A percentile compares a stretch with the other conserved stretches of the same genome.
Conservation (phyloP, 2,329 filamentous ascomycete species). For the Aspergillus bombycis region DNA sequence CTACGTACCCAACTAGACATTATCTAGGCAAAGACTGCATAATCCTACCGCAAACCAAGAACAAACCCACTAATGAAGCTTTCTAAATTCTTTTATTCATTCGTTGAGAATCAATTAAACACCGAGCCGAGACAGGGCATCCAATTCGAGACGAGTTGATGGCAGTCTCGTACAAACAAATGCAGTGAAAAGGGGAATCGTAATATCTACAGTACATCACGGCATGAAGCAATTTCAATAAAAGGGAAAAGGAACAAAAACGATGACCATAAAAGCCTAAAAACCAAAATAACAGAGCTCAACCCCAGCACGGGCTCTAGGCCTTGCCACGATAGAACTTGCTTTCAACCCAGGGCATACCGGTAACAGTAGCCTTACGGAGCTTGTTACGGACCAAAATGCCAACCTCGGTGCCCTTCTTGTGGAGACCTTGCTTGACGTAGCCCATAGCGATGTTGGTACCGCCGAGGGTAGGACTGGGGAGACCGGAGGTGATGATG, state of each 20-base stretch:
- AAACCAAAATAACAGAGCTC: not conserved
- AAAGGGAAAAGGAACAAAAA: not conserved
- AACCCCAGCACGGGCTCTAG: not conserved
- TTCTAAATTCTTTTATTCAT: not conserved
- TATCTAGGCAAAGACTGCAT: too few species aligned
- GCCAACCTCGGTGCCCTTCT: conserved; percentile 78
- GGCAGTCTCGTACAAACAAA: not conserved
- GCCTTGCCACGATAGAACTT: conserved; percentile 65
- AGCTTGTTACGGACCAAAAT: conserved; percentile 77
- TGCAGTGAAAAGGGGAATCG: conserved; percentile 8
- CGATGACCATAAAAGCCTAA: not conserved
- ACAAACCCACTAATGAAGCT: not conserved
- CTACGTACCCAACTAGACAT: too few species aligned
- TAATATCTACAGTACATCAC: conserved; percentile 12
- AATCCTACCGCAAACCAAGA: too few species aligned
- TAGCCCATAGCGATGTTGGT: conserved; percentile 98
- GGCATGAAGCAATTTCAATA: not conserved
- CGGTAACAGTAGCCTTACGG: conserved; percentile 73
- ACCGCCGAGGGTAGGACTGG: conserved; percentile 75
- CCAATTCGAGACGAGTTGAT: conserved; percentile 4
- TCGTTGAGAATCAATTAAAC: not conserved
- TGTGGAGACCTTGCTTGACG: conserved; percentile 77
- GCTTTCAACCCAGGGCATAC: conserved; percentile 85
- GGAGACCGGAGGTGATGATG: conserved; percentile 83
- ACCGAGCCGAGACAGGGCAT: not conserved